Base-by-base conservation (phyloP, 768 basidiomycete species). In the Boletales sp. region DNA sequence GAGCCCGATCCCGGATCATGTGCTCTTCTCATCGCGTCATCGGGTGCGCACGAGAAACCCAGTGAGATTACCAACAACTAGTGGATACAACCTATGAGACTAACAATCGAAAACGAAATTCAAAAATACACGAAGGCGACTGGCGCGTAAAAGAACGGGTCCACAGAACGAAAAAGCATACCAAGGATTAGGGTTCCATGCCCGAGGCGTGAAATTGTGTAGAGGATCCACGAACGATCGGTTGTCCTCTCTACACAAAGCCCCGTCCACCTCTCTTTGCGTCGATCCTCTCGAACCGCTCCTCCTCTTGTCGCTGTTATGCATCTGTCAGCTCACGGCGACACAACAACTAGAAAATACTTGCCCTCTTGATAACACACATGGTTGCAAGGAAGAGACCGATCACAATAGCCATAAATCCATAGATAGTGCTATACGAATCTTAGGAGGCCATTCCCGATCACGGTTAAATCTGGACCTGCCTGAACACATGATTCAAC, bases 271-370 rank as follows among this genome's bases (percentile, higher is more conserved):
- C 91, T 55, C 89, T 85, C 72, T 94, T 95, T 48, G 81, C 81
- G 57, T 94, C 91, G 55, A 95, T 94, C 71, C 78, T 87, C 75
- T 81, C 84, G 78, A 95, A 94, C 32, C 92, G 84, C 58, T 87
- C 86, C 49, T 80, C 75, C 69, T 93, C 85, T 65, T 83, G 73
- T 58, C 90, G 80, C 89, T 91, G 72, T 44, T 51, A 41, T 45
- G 19, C 19, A 46, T 19, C 19, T 4, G 47, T 63, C 29, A 62
- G 50, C 45, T 29, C 11, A 5, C 1, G 29, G 38, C 29, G 10
- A 34, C 17, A 40, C 19, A 8, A 40, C 10, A n/a, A 21, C 15
- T 4, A 0, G 21, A 42, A 9, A 14, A n/a, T 52, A 42, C 53
- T 17, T 18, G 83, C 86, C 81, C 78, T 83, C 64, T 87, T 90